Evolutionary conservation across 805 yeast species (phyloP).

Genomic region (Barnettozyma botsteinii): DNA sequence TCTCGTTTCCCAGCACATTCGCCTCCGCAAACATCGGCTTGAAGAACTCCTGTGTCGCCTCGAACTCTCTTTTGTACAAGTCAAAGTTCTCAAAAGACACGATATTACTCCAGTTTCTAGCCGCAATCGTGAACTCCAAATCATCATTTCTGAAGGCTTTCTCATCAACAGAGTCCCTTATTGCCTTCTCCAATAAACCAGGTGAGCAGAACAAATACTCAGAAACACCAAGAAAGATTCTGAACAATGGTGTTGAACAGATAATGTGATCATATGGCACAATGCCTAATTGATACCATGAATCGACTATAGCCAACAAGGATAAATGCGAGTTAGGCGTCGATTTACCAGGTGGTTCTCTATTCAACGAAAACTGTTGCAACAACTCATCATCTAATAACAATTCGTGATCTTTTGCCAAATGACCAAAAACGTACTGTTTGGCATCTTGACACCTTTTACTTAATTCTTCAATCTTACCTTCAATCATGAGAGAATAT

Average conservation of each 20-base stretch:
- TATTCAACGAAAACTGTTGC: constrained; percentile 72
- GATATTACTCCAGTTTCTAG: constrained; percentile 79
- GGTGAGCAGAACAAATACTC: constrained; percentile 88
- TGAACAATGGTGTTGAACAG: constrained; percentile 88
- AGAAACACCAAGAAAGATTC: constrained; percentile 90
- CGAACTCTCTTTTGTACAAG: constrained; percentile 66
- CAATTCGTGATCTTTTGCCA: constrained; percentile 49
- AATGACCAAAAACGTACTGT: constrained; percentile 68
- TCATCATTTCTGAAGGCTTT: constrained; percentile 80
- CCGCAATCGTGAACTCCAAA: constrained; percentile 86
- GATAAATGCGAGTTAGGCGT: constrained; percentile 89
- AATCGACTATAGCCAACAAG: constrained; percentile 83
- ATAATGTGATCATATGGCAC: constrained; percentile 96
- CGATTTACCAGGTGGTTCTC: constrained; percentile 55
- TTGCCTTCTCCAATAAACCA: constrained; percentile 71
- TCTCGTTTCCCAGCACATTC: constrained; percentile 81
- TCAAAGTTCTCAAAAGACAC: constrained; percentile 71
- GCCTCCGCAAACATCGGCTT: constrained; percentile 86
- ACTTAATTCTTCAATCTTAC: constrained; percentile 50
- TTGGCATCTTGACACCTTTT: constrained; percentile 61
- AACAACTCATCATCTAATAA: constrained; percentile 72
- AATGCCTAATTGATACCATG: constrained; percentile 81
- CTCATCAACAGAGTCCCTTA: constrained; percentile 63
- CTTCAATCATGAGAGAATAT: constrained; percentile 76
- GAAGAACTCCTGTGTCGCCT: constrained; percentile 77